phyloP scores from a whole-genome alignment of 805 yeast species.

The Pichia scutulata region DNA sequence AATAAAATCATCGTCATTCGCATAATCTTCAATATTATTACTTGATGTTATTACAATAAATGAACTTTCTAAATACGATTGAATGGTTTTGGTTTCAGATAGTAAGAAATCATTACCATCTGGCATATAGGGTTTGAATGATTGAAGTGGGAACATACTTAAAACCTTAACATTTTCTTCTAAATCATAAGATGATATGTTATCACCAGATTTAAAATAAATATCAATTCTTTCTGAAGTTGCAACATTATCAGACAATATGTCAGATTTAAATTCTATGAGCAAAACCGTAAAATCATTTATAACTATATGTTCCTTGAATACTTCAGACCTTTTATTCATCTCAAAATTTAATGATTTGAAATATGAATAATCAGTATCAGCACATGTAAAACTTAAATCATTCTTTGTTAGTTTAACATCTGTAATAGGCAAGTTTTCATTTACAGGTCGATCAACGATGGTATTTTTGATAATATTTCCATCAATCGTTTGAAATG shows the following conservation, averaged over 20 bases:
- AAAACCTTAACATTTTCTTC: constrained; percentile 11
- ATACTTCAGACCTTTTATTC: neutral
- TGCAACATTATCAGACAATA: neutral
- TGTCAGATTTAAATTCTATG: neutral
- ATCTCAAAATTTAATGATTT: constrained; percentile 1
- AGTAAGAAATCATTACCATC: constrained; percentile 7
- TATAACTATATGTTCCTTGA: neutral
- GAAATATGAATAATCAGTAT: neutral
- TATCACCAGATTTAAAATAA: neutral
- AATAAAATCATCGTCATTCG: neutral
- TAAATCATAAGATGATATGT: constrained; percentile 12
- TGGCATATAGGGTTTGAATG: constrained; percentile 3
- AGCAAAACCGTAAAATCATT: neutral
- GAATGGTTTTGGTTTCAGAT: constrained; percentile 1
- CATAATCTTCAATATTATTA: constrained; percentile 5
- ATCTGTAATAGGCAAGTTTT: neutral
- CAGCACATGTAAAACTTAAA: neutral
- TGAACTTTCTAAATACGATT: constrained; percentile 5
- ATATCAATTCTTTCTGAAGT: neutral
- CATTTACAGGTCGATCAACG: neutral
- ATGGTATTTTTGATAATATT: no score
- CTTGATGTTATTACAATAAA: constrained; percentile 11
- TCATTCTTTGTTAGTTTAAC: neutral
- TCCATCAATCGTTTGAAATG: neutral
- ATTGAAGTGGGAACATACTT: constrained; percentile 4